Base-by-base conservation (phyloP, 495 filamentous ascomycete genomes). In the Penicillium arizonense region DNA sequence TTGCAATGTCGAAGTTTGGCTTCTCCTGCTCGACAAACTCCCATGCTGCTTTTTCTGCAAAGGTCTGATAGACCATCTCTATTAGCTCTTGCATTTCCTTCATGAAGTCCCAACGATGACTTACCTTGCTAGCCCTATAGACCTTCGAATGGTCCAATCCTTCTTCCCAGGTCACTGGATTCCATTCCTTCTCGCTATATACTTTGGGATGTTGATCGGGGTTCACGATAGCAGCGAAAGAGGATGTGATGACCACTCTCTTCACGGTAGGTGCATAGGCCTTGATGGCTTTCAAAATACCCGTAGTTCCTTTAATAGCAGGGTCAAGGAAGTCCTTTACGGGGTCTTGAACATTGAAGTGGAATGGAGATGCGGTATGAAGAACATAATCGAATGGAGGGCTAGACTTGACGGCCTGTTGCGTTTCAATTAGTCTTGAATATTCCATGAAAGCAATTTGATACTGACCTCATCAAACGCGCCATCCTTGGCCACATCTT, bases 361-460 rank as follows among this genome's bases (percentile, higher is more conserved):
- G 88, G 73, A 95, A 96, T 4, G 92, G 91, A 11, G 83, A 87
- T 3, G 93, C 91, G 1, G 90, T 96, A 69, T 97, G 92, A 42
- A 96, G 75, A 21, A 97, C 90, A 54, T 83, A 86, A 53, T 93
- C 91, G 53, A 96, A 85, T 3, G 85, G 87, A 1, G 88, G 87
- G 43, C 82, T 70, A 13, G 78, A 83, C 67, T 83, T 82, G 50
- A 91, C 82, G 13, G 88, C 74, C 74, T 77, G 24, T 47, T 50
- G 28, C 32, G n/a, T 36, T 20, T 5, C 12, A 12, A 12, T 48
- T 24, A 52, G 44, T 47, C 4, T 34, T 18, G 13, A 10, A 40
- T 26, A 8, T 20, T 3, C 28, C 1, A 12, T 2, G 18, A 7
- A 16, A 13, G n/a, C 3, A 4, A 40, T 30, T 3, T 10, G n/a